Evolutionary conservation across 495 filamentous ascomycete species (phyloP).

Genomic region (Talaromyces borbonicus): DNA sequence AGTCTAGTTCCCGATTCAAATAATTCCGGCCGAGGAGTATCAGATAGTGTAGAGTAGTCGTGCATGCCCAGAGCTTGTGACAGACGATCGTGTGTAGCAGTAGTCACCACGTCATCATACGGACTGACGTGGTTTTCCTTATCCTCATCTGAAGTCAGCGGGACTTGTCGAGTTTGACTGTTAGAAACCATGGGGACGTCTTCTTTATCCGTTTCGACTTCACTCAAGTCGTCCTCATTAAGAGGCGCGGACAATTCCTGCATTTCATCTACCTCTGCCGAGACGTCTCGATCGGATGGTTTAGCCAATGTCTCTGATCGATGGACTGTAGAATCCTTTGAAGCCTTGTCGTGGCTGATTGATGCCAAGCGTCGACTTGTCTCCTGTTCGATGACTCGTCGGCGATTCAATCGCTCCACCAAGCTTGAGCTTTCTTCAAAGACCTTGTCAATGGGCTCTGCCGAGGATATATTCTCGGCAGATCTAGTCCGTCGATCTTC

Average conservation of each 20-base stretch:
- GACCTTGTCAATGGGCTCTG: conserved; percentile 34
- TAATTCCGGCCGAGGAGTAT: background rate
- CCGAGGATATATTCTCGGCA: conserved; percentile 26
- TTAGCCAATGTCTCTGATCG: conserved; percentile 6
- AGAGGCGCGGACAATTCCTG: conserved; percentile 6
- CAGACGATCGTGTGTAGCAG: conserved; percentile 29
- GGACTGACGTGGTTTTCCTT: conserved; percentile 38
- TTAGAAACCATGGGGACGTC: conserved; percentile 24
- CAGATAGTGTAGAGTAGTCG: background rate
- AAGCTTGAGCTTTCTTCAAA: conserved; percentile 38
- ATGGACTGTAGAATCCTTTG: background rate
- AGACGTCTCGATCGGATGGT: conserved; percentile 12
- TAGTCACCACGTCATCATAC: conserved; percentile 17
- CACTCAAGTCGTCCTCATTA: conserved; percentile 23
- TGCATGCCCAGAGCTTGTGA: conserved; percentile 32
- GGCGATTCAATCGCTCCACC: conserved; percentile 27
- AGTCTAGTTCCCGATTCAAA: background rate
- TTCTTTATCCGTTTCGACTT: conserved; percentile 45
- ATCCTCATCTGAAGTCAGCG: conserved; percentile 34
- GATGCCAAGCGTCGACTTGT: conserved; percentile 30
- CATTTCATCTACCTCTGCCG: conserved; percentile 10
- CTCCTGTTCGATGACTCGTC: conserved; percentile 27
- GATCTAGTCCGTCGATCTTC: conserved; percentile 33
- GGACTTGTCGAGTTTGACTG: conserved; percentile 18
- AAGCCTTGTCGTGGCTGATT: conserved; percentile 14